phyloP scores from a whole-genome alignment of 306 rosid species.

The Rosa multiflora region DNA sequence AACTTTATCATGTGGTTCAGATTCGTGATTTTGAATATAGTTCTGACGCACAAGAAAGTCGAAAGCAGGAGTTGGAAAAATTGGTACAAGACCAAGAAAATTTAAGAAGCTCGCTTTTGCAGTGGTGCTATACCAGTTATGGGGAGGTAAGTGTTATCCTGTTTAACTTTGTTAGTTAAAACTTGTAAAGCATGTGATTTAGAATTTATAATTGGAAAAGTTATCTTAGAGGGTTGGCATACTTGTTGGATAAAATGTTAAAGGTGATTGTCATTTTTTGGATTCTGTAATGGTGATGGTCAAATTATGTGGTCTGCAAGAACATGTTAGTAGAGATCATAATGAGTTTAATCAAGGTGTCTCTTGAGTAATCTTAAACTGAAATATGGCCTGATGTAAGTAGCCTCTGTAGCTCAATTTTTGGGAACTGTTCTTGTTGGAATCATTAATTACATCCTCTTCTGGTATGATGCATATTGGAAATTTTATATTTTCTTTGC shows the following conservation, averaged over 20 bases:
- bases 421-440: conserved; percentile 3
- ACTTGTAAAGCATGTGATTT: not conserved
- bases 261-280: not conserved
- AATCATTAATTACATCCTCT: not conserved
- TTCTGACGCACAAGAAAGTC: conserved; percentile 73
- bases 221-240: not conserved
- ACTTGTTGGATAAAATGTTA: not conserved
- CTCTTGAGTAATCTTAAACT: not conserved
- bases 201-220: not conserved
- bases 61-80: conserved; percentile 77
- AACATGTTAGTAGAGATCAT: not conserved
- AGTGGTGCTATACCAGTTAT: conserved; percentile 88
- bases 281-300: not conserved
- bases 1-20: conserved; percentile 43
- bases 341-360: not conserved
- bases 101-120: conserved; percentile 78
- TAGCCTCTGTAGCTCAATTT: not conserved
- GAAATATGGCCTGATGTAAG: not conserved
- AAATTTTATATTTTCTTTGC: conserved; percentile 21
- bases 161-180: not conserved
- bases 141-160: conserved; percentile 62
- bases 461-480: conserved; percentile 8
- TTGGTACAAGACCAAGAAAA: conserved; percentile 78
- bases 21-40: conserved; percentile 85
- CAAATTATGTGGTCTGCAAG: not conserved